Evolutionary conservation across 305 asterid genomes (phyloP).

Genomic region (Solanum hybrid): DNA sequence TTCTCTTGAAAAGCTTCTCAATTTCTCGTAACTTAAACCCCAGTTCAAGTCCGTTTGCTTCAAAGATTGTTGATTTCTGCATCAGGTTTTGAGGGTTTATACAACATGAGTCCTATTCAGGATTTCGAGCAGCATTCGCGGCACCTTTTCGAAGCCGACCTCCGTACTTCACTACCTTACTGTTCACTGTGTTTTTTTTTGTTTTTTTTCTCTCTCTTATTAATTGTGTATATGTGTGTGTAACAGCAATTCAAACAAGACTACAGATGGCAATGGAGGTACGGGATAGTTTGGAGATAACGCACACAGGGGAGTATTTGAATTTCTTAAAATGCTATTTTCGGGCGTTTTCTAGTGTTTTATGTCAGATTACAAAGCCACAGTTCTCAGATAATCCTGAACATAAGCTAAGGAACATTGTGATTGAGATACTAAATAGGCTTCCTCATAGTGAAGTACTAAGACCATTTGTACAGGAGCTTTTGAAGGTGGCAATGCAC

Average conservation of each 20-base stretch:
- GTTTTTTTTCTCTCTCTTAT: not conserved
- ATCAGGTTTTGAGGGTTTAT: slow-evolving; percentile 6
- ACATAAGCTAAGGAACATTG: slow-evolving; percentile 86
- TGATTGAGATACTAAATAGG: slow-evolving; percentile 87
- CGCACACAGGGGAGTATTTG: slow-evolving; percentile 98
- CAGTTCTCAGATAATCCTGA: slow-evolving; percentile 73
- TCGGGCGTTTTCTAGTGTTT: slow-evolving; percentile 72
- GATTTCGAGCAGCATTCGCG: slow-evolving; percentile 95
- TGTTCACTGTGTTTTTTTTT: not conserved
- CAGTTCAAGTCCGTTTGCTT: not conserved
- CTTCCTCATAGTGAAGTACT: slow-evolving; percentile 95
- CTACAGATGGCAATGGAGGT: slow-evolving; percentile 98
- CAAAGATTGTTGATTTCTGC: not conserved
- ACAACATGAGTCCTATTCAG: slow-evolving; percentile 82
- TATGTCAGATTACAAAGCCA: slow-evolving; percentile 76
- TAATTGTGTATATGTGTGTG: not conserved
- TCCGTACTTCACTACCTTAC: slow-evolving; percentile 22
- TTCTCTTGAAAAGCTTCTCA: not conserved
- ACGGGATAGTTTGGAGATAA: slow-evolving; percentile 94
- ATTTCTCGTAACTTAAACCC: not conserved
- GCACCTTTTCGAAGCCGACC: slow-evolving; percentile 65
- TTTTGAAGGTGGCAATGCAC: slow-evolving; percentile 90
- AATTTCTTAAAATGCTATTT: slow-evolving; percentile 87
- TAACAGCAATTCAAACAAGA: slow-evolving; percentile 75
- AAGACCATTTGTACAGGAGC: slow-evolving; percentile 93